Evolutionary conservation across 2,329 filamentous ascomycete genomes (phyloP), one percentile per base, ranked within the genome.

Genomic region (Blumeria hordei): DNA sequence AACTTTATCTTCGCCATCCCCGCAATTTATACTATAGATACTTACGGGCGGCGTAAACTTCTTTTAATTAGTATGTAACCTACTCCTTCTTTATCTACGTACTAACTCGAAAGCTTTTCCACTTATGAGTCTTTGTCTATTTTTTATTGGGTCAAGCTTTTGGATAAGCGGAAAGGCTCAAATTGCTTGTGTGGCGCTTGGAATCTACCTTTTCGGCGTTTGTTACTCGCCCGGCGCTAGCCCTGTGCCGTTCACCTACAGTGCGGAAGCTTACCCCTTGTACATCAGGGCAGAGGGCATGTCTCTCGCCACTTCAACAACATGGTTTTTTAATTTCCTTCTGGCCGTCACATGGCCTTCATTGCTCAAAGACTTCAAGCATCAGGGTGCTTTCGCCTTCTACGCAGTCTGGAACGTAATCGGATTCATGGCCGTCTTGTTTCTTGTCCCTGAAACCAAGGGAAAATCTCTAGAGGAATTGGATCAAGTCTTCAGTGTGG

Each of bases 181-280:
- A 62, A 64, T 75, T 7, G 75, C 67, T 0, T 64, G 76, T 0
- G 72, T 81, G 12, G 75, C 77, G 0, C 67, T 80, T 3, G 81
- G 81, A 56, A 69, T 81, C 57, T 83, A 77, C 66, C 61, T 83
- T 12, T 83, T 82, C 57, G 75, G 73, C 0, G 76, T 76, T 4
- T 80, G 80, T 60, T 82, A 82, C 65, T 80, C 76, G 0, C 76
- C 78, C 0, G 78, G 78, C 28, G 77, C 80, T 65, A 78, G 78
- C 0, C 71, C 72, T 0, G 76, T 80, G 1, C 76, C 76, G 0
- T 80, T 77, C 64, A 74, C 73, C 12, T 80, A 80, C 67, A 72
- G 69, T 1, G 76, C 78, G 3, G 78, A 81, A 61, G 75, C 78
- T 14, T 81, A 78, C 64, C 78, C 78, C 0, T 71, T 81, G 0